These are phyloP conservation scores for Xylariomycetidae sp. DNA, from an alignment of 2,329 filamentous ascomycete species.

Conservation along the genomic window DNA sequence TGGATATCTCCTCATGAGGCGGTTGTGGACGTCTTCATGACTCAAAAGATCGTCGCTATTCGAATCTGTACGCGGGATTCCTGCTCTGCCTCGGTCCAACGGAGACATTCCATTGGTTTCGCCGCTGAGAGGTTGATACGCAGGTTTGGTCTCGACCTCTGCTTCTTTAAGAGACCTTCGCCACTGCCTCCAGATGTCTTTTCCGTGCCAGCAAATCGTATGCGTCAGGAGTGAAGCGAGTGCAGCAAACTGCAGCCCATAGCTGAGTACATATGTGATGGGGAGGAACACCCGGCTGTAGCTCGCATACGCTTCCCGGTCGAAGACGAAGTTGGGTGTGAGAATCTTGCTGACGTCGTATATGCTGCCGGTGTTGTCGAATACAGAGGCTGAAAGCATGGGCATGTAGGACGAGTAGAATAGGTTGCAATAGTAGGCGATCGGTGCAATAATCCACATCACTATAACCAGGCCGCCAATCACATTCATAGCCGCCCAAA, in stretches of 20 bases:
- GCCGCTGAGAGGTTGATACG: conserved; percentile 45
- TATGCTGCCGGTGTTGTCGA: conserved; percentile 73
- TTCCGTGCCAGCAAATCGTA: conserved; percentile 77
- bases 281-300: conserved; percentile 82
- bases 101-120: conserved; percentile 17
- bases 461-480: conserved; percentile 72
- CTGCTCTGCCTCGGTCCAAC: conserved; percentile 12
- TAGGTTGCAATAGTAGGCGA: conserved; percentile 74
- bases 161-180: conserved; percentile 61
- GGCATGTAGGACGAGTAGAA: conserved; percentile 82
- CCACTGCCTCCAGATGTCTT: conserved; percentile 75
- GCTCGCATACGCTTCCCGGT: conserved; percentile 66
- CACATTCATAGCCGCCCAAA: conserved; percentile 82
- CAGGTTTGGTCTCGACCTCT: conserved; percentile 40
- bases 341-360: conserved; percentile 80
- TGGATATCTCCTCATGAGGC: conserved; percentile 75
- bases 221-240: conserved; percentile 75
- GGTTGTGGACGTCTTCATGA: conserved; percentile 76
- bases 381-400: conserved; percentile 76
- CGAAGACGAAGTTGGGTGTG: conserved; percentile 71
- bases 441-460: conserved; percentile 78
- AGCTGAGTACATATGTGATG: conserved; percentile 82
- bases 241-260: conserved; percentile 79
- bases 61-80: conserved; percentile 26
- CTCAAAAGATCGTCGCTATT: conserved; percentile 52